Base-by-base conservation (phyloP, 2,329 filamentous ascomycete species). In the Orbilia ellipsospora region DNA sequence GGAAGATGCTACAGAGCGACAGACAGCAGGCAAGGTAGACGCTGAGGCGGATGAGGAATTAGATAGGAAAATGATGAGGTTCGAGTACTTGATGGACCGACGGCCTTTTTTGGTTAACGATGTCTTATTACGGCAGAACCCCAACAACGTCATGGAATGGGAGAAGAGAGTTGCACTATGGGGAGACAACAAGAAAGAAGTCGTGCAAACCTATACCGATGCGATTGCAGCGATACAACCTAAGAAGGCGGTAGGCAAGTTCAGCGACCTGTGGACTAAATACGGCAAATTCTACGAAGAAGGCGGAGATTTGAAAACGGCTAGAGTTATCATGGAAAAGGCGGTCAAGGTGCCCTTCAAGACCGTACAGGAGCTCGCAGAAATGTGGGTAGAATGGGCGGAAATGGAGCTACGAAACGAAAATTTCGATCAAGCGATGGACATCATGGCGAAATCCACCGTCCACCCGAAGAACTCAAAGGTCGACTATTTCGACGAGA, bases 301-400 rank as follows among this genome's bases (percentile, higher is more conserved):
- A 36, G 93, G 92, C 1, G 92, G 91, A 4, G 94, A 98, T 81
- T 81, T 98, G 45, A 87, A 89, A 63, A 97, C 90, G 78, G 94
- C 95, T 44, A 88, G 95, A 36, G 87, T 96, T 76, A 98, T 99
- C 80, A 92, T 98, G 88, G 94, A 98, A 82, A 99, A 98, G 83
- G 94, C 94, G 13, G 92, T 97, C 81, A 98, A 97, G 81, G 95
- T 99, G 0, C 94, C 94, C 0, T 99, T 96, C 86, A 98, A 97
- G 81, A 96, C 94, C 0, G 94, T 99, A n/a, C 90, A 92, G 31
- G 95, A 99, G 83, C 86, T 99, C 70, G 95, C 95, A 18, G 95
- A 99, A 80, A 96, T 95, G 87, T 99, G 95, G 95, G 96, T 96
- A 78, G 93, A 97, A 83, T 99, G 95, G 94, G 94, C 96, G 0